Percentiles rank a stretch among this genome's conserved stretches.
These are phyloP conservation scores for Pleurotus citrinopileatus DNA, from an alignment of 768 basidiomycete species.

Conservation along the genomic window DNA sequence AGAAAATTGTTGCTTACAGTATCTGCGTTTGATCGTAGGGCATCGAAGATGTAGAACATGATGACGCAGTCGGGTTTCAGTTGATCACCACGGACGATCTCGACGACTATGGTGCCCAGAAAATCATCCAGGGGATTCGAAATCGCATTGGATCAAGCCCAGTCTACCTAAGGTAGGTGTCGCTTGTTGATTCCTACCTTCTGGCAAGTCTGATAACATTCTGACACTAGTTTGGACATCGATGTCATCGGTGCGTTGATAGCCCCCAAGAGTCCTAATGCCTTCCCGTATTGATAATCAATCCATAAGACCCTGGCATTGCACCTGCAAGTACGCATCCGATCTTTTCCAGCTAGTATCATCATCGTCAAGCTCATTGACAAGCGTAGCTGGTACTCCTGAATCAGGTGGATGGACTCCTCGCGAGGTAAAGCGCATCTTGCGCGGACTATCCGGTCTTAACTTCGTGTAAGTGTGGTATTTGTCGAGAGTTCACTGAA, in stretches of 20 bases:
- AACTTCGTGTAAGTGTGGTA: constrained; percentile 50
- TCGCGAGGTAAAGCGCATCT: constrained; percentile 59
- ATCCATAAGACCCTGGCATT: constrained; percentile 48
- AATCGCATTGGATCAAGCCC: constrained; percentile 55
- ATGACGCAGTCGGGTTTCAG: constrained; percentile 58
- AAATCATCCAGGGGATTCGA: constrained; percentile 55
- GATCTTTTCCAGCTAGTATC: not conserved
- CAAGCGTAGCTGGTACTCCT: constrained; percentile 51
- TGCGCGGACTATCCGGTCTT: constrained; percentile 56
- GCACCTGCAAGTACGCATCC: constrained; percentile 44
- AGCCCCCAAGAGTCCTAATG: not conserved
- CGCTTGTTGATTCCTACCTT: no score
- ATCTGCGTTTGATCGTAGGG: constrained; percentile 29
- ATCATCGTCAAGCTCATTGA: not conserved
- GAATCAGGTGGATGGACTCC: constrained; percentile 67
- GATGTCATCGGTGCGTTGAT: constrained; percentile 49
- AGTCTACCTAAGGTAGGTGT: constrained; percentile 52
- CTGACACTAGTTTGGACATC: constrained; percentile 50
- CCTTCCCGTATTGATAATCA: not conserved
- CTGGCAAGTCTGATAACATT: not conserved
- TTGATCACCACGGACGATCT: constrained; percentile 63
- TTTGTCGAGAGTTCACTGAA: constrained; percentile 15
- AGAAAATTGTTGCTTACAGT: constrained; percentile 23
- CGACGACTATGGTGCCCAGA: constrained; percentile 55
- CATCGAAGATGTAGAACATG: constrained; percentile 46